These are phyloP conservation scores for Pythium vanterpoolii DNA, from an alignment of 352 stramenopile species.

Conservation along the genomic window DNA sequence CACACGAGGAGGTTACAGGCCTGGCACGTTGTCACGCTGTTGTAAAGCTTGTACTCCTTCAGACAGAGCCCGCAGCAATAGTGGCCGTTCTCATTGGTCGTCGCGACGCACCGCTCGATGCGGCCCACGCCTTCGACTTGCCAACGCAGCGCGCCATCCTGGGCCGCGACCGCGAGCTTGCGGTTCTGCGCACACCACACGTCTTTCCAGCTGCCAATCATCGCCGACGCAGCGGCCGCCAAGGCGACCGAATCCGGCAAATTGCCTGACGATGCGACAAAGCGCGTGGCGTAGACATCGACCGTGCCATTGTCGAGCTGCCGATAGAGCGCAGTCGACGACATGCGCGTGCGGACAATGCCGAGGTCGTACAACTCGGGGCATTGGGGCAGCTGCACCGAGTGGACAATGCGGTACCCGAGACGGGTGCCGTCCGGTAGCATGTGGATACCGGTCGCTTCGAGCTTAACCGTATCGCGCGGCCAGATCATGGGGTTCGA, in stretches of 20 bases:
- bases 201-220: slow-evolving; percentile 66
- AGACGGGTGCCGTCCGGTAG: slow-evolving; percentile 24
- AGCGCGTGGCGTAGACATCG: slow-evolving; percentile 61
- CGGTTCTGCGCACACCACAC: slow-evolving; percentile 65
- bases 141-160: slow-evolving; percentile 9
- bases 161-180: slow-evolving; percentile 50
- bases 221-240: slow-evolving; percentile 31
- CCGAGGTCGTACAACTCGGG: slow-evolving; percentile 17
- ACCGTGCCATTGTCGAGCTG: slow-evolving; percentile 46
- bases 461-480: slow-evolving; percentile 33
- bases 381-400: slow-evolving; percentile 28
- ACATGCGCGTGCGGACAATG: slow-evolving; percentile 15
- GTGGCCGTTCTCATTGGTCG: slow-evolving; percentile 13
- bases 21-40: slow-evolving; percentile 26
- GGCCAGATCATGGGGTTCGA: slow-evolving; percentile 25
- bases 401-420: slow-evolving; percentile 36
- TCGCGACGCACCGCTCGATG: slow-evolving; percentile 15
- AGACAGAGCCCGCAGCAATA: slow-evolving; percentile 25
- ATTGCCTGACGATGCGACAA: slow-evolving; percentile 42
- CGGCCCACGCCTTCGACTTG: not conserved
- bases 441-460: slow-evolving; percentile 31
- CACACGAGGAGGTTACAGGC: slow-evolving; percentile 26
- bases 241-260: slow-evolving; percentile 44
- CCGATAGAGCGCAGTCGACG: slow-evolving; percentile 48
- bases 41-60: slow-evolving; percentile 23